Evolutionary conservation across 2,329 filamentous ascomycete species (phyloP).

Genomic region (Amylocarpus encephaloides): DNA sequence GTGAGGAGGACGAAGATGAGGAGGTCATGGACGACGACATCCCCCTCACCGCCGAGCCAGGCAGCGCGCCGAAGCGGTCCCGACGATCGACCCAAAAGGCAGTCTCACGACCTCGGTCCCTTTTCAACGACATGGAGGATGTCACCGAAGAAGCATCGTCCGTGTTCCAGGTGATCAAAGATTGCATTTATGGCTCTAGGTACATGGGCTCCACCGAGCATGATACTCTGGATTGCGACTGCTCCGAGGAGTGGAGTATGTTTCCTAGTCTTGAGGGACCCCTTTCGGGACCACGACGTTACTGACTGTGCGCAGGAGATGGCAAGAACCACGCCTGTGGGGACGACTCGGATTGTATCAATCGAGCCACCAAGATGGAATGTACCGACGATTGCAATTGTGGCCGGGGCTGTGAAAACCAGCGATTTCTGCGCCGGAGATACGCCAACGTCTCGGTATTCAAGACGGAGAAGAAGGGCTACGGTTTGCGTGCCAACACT

Average conservation of each 20-base stretch:
- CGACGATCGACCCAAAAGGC: conserved; percentile 70
- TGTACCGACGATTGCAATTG: conserved; percentile 83
- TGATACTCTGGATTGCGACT: conserved; percentile 89
- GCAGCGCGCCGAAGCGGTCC: conserved; percentile 63
- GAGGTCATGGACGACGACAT: conserved; percentile 55
- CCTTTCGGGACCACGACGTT: conserved; percentile 9
- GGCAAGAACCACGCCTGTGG: conserved; percentile 79
- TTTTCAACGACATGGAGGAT: conserved; percentile 73
- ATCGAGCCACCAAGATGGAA: conserved; percentile 96
- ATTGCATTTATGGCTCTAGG: conserved; percentile 89
- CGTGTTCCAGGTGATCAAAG: conserved; percentile 73
- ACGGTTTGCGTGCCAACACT: conserved; percentile 75
- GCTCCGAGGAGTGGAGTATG: conserved; percentile 91
- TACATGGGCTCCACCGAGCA: conserved; percentile 86
- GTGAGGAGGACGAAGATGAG: conserved; percentile 35
- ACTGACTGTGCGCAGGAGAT: conserved; percentile 43
- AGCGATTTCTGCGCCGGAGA: conserved; percentile 84
- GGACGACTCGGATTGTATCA: conserved; percentile 97
- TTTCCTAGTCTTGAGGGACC: conserved; percentile 20
- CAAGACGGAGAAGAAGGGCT: conserved; percentile 97
- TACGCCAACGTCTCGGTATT: conserved; percentile 92
- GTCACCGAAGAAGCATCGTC: conserved; percentile 68
- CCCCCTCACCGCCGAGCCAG: conserved; percentile 55
- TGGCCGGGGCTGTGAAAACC: conserved; percentile 82
- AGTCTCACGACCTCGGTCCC: conserved; percentile 51